Evolutionary conservation across 345 rosid species (phyloP).

Genomic region (Pistacia vera): DNA sequence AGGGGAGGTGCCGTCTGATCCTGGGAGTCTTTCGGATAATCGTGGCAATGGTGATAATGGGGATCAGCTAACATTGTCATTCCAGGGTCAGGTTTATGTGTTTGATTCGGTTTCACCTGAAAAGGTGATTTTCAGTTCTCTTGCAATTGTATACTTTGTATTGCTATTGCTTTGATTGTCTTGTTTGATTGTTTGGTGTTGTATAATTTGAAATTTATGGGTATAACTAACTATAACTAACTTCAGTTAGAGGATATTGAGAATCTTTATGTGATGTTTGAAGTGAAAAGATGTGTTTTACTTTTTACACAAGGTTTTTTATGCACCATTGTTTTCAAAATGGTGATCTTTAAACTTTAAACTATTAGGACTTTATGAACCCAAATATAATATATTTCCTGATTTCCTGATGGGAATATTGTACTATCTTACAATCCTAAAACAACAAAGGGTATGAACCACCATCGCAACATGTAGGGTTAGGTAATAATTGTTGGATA

Average conservation of each 20-base stretch:
- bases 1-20: constrained; percentile 55
- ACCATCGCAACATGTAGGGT: background rate
- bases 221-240: background rate
- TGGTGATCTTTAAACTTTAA: background rate
- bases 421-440: background rate
- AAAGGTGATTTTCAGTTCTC: constrained; percentile 42
- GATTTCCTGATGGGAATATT: background rate
- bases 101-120: constrained; percentile 71
- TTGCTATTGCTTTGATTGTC: constrained; percentile 2
- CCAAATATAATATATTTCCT: background rate
- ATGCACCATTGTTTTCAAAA: background rate
- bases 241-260: background rate
- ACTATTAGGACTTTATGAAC: background rate
- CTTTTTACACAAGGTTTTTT: background rate
- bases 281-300: background rate
- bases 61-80: constrained; percentile 71
- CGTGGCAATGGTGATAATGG: constrained; percentile 49
- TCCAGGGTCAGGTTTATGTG: constrained; percentile 79
- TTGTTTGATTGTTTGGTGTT: background rate
- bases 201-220: background rate
- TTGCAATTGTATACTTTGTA: background rate
- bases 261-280: background rate
- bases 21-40: constrained; percentile 45
- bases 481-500: background rate
- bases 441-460: background rate